A percentile compares a stretch with the other conserved stretches of the same genome.
Conservation (phyloP, 441 rosid species). For the Hura crepitans region DNA sequence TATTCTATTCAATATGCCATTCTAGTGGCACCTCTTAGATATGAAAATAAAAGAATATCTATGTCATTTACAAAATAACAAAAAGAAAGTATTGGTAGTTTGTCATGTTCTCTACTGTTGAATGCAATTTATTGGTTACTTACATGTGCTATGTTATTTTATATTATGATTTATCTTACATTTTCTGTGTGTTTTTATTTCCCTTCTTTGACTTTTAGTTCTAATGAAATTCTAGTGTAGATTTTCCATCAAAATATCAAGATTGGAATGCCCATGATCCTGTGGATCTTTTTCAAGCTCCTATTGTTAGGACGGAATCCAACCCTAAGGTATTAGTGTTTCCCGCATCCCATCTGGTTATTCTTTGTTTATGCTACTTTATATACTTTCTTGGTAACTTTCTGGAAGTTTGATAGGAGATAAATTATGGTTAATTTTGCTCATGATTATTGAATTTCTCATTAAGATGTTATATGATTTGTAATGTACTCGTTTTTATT, state of each 20-base stretch:
- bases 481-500: not conserved
- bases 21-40: no score
- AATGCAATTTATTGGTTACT: not conserved
- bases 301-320: conserved; percentile 55
- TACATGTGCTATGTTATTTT: not conserved
- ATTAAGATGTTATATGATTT: not conserved
- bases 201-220: not conserved
- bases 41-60: no score
- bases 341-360: conserved; percentile 2
- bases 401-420: not conserved
- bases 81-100: not conserved
- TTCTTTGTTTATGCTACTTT: not conserved
- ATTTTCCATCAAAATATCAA: conserved; percentile 80
- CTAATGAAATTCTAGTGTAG: conserved; percentile 61
- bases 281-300: conserved; percentile 77
- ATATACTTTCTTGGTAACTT: not conserved
- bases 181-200: conserved; percentile 2
- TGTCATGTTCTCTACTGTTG: not conserved
- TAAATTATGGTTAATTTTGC: not conserved
- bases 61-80: not conserved
- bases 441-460: conserved; percentile 3
- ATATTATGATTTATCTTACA: not conserved
- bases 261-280: conserved; percentile 68
- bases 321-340: conserved; percentile 67
- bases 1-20: no score